Evolutionary conservation across 179 eudicot genomes (phyloP).

Genomic region (Vitellaria paradoxa): DNA sequence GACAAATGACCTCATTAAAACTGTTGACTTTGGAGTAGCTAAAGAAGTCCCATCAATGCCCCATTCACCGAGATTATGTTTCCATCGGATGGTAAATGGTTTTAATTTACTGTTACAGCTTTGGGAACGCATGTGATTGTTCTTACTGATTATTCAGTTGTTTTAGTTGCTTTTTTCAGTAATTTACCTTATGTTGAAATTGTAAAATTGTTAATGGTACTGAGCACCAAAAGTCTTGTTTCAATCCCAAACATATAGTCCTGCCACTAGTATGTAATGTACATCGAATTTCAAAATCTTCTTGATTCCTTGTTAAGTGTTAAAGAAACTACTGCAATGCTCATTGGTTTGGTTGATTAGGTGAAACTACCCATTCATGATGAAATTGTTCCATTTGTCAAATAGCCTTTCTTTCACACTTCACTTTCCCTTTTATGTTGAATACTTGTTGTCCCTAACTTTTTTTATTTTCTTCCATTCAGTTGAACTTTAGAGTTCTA

Average conservation of each 20-base stretch:
- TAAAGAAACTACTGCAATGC: background rate
- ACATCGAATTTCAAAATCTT: background rate
- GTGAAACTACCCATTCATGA: background rate
- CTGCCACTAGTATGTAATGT: slow-evolving; percentile 71
- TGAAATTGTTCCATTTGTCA: background rate
- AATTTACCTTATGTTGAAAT: slow-evolving; percentile 8
- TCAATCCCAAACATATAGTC: slow-evolving; percentile 70
- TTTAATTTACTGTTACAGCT: background rate
- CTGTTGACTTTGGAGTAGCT: slow-evolving; percentile 96
- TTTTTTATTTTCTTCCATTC: background rate
- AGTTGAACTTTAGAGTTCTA: background rate
- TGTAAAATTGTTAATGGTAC: slow-evolving; percentile 52
- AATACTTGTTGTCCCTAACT: background rate
- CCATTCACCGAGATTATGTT: slow-evolving; percentile 96
- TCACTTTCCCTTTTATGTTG: background rate
- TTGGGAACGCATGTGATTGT: background rate
- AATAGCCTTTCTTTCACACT: background rate
- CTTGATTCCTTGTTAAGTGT: background rate
- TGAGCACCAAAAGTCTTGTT: slow-evolving; percentile 97
- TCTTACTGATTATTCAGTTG: background rate
- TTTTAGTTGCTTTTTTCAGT: slow-evolving; percentile 1
- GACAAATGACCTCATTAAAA: slow-evolving; percentile 65
- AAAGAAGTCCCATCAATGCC: slow-evolving; percentile 76
- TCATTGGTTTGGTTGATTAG: background rate
- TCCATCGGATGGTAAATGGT: slow-evolving; percentile 85